A percentile compares a stretch with the other conserved stretches of the same genome.
Evolutionary conservation across 2,329 filamentous ascomycete species (phyloP).

Genomic region (Rhinocladiella similis): DNA sequence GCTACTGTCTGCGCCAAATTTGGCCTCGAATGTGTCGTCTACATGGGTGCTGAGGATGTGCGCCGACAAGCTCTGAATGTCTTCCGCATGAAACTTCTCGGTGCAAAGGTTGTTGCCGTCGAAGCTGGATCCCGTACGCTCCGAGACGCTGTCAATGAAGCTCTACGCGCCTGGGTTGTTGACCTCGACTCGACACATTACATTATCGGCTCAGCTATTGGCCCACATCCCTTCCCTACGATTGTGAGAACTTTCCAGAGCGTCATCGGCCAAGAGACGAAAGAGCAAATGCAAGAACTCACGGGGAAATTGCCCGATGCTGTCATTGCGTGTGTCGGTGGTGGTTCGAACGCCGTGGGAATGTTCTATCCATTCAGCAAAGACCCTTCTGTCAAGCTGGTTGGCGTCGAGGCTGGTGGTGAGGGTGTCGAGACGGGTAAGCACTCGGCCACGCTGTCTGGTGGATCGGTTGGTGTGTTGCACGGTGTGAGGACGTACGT

Average conservation of each 20-base stretch:
- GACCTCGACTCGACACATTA: conserved; percentile 94
- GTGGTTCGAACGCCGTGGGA: conserved; percentile 90
- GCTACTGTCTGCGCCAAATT: conserved; percentile 98
- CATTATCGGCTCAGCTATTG: conserved; percentile 96
- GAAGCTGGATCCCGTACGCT: conserved; percentile 84
- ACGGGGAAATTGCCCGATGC: conserved; percentile 90
- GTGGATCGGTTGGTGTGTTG: conserved; percentile 85
- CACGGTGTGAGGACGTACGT: conserved; percentile 97
- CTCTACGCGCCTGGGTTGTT: conserved; percentile 89
- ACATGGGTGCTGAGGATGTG: conserved; percentile 98
- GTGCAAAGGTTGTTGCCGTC: conserved; percentile 88
- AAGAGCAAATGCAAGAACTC: conserved; percentile 81
- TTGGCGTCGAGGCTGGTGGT: conserved; percentile 93
- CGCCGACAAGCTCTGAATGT: conserved; percentile 95
- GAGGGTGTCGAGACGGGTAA: conserved; percentile 83
- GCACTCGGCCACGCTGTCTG: conserved; percentile 84
- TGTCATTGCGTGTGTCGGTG: conserved; percentile 94
- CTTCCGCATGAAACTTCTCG: conserved; percentile 95
- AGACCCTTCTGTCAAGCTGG: conserved; percentile 78
- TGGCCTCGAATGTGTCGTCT: conserved; percentile 95
- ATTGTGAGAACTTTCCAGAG: conserved; percentile 98
- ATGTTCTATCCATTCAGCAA: conserved; percentile 98
- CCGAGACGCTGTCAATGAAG: conserved; percentile 91
- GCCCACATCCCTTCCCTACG: conserved; percentile 95
- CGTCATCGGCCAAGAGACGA: conserved; percentile 93